phyloP scores from a whole-genome alignment of 1,139 yeast species.

The Candida sp. region DNA sequence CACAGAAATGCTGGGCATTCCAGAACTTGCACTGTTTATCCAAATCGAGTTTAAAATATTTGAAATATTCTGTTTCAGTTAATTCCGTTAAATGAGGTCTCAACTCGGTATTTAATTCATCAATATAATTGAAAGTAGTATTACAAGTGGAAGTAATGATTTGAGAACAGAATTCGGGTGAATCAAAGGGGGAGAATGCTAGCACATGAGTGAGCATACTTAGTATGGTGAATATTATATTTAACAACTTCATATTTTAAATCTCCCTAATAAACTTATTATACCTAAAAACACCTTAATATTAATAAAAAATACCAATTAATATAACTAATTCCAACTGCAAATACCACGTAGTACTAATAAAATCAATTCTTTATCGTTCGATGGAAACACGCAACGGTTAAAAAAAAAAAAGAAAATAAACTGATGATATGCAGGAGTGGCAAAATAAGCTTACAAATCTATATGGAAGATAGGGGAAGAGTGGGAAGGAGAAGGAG shows the following conservation, averaged over 20 bases:
- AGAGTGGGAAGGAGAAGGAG: too few species aligned
- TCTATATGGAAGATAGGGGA: too few species aligned
- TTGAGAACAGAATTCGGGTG: constrained; percentile 47
- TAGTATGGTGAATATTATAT: not conserved
- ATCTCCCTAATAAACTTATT: not conserved
- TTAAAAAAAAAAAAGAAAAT: not conserved
- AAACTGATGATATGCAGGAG: not conserved
- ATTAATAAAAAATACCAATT: not conserved
- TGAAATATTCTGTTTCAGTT: constrained; percentile 72
- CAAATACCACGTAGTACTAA: not conserved
- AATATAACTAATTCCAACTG: not conserved
- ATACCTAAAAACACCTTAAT: not conserved
- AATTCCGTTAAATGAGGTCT: constrained; percentile 53
- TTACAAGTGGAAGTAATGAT: constrained; percentile 46
- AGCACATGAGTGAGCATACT: not conserved
- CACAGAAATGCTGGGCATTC: constrained; percentile 82
- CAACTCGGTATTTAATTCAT: constrained; percentile 29
- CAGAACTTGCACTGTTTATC: constrained; percentile 89
- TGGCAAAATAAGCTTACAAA: not conserved
- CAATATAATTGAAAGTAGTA: constrained; percentile 46
- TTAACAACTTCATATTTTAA: not conserved
- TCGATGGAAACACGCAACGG: not conserved
- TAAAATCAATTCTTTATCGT: not conserved
- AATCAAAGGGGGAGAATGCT: constrained; percentile 36
- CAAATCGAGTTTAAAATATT: constrained; percentile 81